Percentiles rank a stretch among this genome's conserved stretches.
phyloP scores from a whole-genome alignment of 306 rosid species.

The Oemleria cerasiformis region DNA sequence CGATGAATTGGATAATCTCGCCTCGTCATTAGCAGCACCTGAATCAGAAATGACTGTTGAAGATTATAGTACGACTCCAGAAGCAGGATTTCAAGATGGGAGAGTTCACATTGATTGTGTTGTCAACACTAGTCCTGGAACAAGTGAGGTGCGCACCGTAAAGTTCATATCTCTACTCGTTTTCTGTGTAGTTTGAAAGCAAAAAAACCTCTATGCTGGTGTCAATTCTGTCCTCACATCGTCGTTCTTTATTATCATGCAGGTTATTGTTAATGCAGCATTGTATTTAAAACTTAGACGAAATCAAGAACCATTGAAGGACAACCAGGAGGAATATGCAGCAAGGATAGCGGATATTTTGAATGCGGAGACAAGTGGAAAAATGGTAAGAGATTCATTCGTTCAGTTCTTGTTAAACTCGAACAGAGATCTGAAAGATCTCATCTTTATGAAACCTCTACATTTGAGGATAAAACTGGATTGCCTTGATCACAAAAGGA shows the following conservation, averaged over 20 bases:
- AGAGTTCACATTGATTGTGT: slow-evolving; percentile 37
- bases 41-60: slow-evolving; percentile 42
- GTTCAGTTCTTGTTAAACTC: slow-evolving; percentile 47
- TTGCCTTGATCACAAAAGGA: slow-evolving; percentile 63
- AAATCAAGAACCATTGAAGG: slow-evolving; percentile 28
- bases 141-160: slow-evolving; percentile 65
- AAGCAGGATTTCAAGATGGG: slow-evolving; percentile 35
- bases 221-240: slow-evolving; percentile 2
- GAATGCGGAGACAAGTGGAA: slow-evolving; percentile 41
- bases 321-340: slow-evolving; percentile 48
- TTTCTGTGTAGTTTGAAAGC: background rate
- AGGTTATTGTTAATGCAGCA: slow-evolving; percentile 63
- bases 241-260: slow-evolving; percentile 23
- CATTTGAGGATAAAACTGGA: slow-evolving; percentile 66
- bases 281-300: slow-evolving; percentile 57
- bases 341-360: slow-evolving; percentile 56
- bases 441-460: slow-evolving; percentile 61
- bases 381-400: slow-evolving; percentile 51
- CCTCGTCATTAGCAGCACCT: slow-evolving; percentile 41
- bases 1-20: slow-evolving; percentile 70
- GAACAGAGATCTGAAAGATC: slow-evolving; percentile 63
- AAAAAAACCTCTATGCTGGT: background rate
- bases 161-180: background rate
- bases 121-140: slow-evolving; percentile 81
- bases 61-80: slow-evolving; percentile 31